These are phyloP conservation scores for Dryadomyces quercus-mongolicae DNA, from an alignment of 2,329 filamentous ascomycete genomes.

Conservation along the genomic window DNA sequence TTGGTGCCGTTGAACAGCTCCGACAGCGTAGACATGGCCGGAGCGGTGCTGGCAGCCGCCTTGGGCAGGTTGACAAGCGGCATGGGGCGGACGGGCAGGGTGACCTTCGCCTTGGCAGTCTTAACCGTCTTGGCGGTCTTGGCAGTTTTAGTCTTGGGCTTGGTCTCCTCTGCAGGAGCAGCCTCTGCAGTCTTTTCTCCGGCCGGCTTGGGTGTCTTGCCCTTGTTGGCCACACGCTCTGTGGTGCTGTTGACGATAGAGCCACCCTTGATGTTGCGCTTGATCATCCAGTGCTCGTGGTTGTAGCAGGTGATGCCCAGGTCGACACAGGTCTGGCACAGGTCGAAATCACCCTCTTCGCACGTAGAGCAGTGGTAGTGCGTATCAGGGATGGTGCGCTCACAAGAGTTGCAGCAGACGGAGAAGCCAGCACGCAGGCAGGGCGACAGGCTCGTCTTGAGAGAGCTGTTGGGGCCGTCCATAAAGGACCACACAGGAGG, in stretches of 20 bases:
- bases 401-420: conserved; percentile 91
- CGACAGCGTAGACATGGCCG: background rate
- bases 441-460: background rate
- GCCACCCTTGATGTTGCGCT: conserved; percentile 70
- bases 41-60: background rate
- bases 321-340: conserved; percentile 71
- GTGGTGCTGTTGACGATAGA: conserved; percentile 76
- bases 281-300: conserved; percentile 85
- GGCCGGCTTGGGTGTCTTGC: conserved; percentile 40
- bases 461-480: background rate
- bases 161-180: background rate
- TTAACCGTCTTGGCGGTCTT: background rate
- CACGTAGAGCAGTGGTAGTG: conserved; percentile 95
- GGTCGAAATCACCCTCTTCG: conserved; percentile 86
- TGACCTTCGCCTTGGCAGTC: background rate
- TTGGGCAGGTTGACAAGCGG: background rate
- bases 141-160: background rate
- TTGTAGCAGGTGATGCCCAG: conserved; percentile 66
- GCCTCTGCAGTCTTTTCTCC: conserved; percentile 1
- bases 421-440: conserved; percentile 39
- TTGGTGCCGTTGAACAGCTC: background rate
- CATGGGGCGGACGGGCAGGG: background rate
- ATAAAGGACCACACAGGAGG: background rate
- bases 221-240: conserved; percentile 44
- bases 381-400: conserved; percentile 60